Percentiles rank a stretch among this genome's conserved stretches.
Evolutionary conservation across 1,284 basidiomycete genomes (phyloP).

Genomic region (Pseudozyma thailandica): DNA sequence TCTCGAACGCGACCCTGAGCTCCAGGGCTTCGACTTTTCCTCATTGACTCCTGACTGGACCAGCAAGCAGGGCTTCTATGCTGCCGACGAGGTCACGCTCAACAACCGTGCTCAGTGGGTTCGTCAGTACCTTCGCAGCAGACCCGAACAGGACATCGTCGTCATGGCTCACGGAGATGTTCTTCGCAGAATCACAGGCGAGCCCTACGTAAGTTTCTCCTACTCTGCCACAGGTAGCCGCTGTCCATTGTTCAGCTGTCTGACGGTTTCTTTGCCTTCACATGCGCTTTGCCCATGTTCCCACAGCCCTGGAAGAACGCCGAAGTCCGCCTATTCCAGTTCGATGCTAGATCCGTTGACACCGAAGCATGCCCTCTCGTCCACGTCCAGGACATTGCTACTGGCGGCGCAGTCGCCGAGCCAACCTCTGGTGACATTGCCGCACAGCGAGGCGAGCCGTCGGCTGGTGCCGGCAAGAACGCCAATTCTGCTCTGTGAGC

Average conservation of each 20-base stretch:
- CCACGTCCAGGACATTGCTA: slow-evolving; percentile 49
- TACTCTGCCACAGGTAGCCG: too few relatives aligned
- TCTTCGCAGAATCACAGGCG: slow-evolving; percentile 59
- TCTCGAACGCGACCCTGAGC: slow-evolving; percentile 60
- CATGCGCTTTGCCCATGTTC: neutral
- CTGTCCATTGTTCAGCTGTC: neutral
- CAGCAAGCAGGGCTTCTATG: slow-evolving; percentile 65
- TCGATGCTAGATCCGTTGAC: slow-evolving; percentile 52
- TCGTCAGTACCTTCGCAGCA: slow-evolving; percentile 61
- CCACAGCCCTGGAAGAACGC: slow-evolving; percentile 64
- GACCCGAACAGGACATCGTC: slow-evolving; percentile 64
- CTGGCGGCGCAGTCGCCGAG: slow-evolving; percentile 54
- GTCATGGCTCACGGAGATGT: slow-evolving; percentile 67
- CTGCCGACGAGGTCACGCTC: slow-evolving; percentile 57
- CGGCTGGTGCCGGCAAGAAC: slow-evolving; percentile 72
- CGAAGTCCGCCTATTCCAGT: slow-evolving; percentile 63
- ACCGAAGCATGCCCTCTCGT: slow-evolving; percentile 53
- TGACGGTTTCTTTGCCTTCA: neutral
- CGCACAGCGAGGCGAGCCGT: slow-evolving; percentile 18
- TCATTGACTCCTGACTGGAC: slow-evolving; percentile 66
- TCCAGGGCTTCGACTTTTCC: slow-evolving; percentile 60
- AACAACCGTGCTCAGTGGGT: slow-evolving; percentile 64
- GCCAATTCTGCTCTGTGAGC: slow-evolving; percentile 51
- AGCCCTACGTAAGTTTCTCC: slow-evolving; percentile 43
- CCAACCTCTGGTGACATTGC: slow-evolving; percentile 57